Conservation (phyloP, 2,329 filamentous ascomycete genomes). For the Magnaporthales sp. region DNA sequence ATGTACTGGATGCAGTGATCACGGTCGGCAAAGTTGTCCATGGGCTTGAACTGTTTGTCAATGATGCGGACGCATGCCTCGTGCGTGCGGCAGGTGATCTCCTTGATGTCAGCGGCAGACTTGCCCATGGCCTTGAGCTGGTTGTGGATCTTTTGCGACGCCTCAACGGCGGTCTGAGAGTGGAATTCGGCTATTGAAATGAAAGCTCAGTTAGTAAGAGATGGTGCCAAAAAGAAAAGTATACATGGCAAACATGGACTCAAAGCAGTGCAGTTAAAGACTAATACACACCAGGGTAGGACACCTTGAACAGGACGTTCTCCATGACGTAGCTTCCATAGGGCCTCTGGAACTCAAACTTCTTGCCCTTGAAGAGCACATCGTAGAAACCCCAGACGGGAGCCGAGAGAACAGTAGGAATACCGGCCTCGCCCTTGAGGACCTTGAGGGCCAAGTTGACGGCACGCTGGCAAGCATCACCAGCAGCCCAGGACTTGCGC, state of each 20-base stretch:
- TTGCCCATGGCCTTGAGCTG: constrained; percentile 80
- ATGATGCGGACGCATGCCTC: constrained; percentile 99
- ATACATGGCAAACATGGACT: not conserved
- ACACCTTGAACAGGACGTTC: constrained; percentile 99
- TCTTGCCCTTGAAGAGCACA: constrained; percentile 90
- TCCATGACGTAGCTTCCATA: constrained; percentile 99
- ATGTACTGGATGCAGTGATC: constrained; percentile 99
- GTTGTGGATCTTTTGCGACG: constrained; percentile 78
- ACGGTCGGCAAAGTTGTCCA: constrained; percentile 99
- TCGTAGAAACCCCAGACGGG: constrained; percentile 98
- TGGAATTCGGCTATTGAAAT: constrained; percentile 72
- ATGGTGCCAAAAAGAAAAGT: no score
- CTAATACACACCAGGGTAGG: constrained; percentile 68
- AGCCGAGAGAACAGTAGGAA: constrained; percentile 87
- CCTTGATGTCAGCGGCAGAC: constrained; percentile 87
- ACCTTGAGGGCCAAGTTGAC: constrained; percentile 90
- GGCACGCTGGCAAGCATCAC: constrained; percentile 92
- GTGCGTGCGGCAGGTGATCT: constrained; percentile 89
- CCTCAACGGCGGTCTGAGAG: constrained; percentile 96
- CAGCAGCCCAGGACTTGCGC: constrained; percentile 96
- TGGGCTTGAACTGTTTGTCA: constrained; percentile 99
- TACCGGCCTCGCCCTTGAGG: constrained; percentile 79
- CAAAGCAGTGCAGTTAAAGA: not conserved
- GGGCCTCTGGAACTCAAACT: constrained; percentile 90
- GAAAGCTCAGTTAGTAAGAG: constrained; percentile 11